Evolutionary conservation across 352 stramenopile genomes (phyloP).

Genomic region (Globisporangium ultimum): DNA sequence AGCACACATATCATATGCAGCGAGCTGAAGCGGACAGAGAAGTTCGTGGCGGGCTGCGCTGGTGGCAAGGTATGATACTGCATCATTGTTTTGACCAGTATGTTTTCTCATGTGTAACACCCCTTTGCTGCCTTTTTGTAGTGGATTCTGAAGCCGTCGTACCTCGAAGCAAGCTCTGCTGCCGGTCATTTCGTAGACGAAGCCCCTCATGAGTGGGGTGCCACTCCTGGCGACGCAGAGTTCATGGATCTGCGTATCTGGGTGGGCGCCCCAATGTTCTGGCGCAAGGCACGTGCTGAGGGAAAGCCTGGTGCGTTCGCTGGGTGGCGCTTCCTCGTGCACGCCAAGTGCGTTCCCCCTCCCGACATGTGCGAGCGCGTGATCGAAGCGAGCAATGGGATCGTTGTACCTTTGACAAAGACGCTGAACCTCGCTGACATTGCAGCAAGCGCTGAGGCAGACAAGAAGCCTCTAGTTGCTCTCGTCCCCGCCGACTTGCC

Average conservation of each 20-base stretch:
- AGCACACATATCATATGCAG: slow-evolving; percentile 87
- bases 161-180: slow-evolving; percentile 56
- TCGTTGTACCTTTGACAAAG: slow-evolving; percentile 59
- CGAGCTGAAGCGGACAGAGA: slow-evolving; percentile 85
- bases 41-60: slow-evolving; percentile 80
- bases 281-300: slow-evolving; percentile 48
- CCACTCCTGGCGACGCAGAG: slow-evolving; percentile 42
- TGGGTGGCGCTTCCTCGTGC: slow-evolving; percentile 72
- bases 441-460: slow-evolving; percentile 22
- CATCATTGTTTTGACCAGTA: background rate
- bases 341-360: slow-evolving; percentile 69
- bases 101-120: slow-evolving; percentile 4
- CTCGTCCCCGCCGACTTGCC: slow-evolving; percentile 53
- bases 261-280: slow-evolving; percentile 52
- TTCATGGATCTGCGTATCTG: slow-evolving; percentile 78
- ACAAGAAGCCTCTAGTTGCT: slow-evolving; percentile 50
- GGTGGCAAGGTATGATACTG: slow-evolving; percentile 59
- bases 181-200: slow-evolving; percentile 76
- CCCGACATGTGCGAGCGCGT: slow-evolving; percentile 82
- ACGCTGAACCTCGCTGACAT: slow-evolving; percentile 35
- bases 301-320: slow-evolving; percentile 55
- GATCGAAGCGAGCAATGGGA: slow-evolving; percentile 47
- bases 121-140: slow-evolving; percentile 19
- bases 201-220: slow-evolving; percentile 67
- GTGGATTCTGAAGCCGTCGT: slow-evolving; percentile 88